phyloP scores from a whole-genome alignment of 192 early-diverging fungal species.

The Lunasporangiospora selenospora region DNA sequence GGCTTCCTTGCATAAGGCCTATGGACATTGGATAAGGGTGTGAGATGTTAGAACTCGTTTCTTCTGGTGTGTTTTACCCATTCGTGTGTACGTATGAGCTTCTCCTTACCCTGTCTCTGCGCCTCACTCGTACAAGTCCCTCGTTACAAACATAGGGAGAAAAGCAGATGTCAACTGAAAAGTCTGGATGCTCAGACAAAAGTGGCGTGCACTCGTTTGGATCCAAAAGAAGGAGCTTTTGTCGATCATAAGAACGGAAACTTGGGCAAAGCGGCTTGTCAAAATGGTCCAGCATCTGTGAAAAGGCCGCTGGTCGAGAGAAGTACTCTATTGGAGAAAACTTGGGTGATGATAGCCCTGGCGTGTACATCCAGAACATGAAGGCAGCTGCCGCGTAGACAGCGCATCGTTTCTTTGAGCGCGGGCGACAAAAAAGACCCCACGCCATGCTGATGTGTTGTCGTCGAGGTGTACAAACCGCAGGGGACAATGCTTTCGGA shows the following conservation, averaged over 20 bases:
- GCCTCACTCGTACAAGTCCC: slow-evolving; percentile 27
- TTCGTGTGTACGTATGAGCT: too few species aligned
- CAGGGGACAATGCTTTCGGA: too few species aligned
- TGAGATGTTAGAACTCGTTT: too few species aligned
- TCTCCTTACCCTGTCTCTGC: slow-evolving; percentile 33
- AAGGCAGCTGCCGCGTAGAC: slow-evolving; percentile 1
- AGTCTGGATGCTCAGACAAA: slow-evolving; percentile 27
- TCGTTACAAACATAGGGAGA: slow-evolving; percentile 37
- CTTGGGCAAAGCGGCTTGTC: slow-evolving; percentile 32
- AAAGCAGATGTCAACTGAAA: slow-evolving; percentile 38
- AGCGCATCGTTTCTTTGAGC: slow-evolving; percentile 18
- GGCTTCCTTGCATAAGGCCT: slow-evolving; percentile 11
- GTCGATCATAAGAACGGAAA: slow-evolving; percentile 33
- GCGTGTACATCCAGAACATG: slow-evolving; percentile 14
- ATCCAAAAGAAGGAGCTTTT: slow-evolving; percentile 29
- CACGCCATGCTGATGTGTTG: neutral
- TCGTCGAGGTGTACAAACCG: too few species aligned
- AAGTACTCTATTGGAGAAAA: neutral
- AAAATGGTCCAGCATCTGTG: slow-evolving; percentile 31
- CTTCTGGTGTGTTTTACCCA: too few species aligned
- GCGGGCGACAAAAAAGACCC: slow-evolving; percentile 9
- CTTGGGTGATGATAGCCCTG: neutral
- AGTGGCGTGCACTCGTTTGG: slow-evolving; percentile 25
- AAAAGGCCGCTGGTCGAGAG: slow-evolving; percentile 5
- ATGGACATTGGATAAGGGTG: neutral